Evolutionary conservation across 2,329 filamentous ascomycete genomes (phyloP).

Genomic region (Beauveria sp.): DNA sequence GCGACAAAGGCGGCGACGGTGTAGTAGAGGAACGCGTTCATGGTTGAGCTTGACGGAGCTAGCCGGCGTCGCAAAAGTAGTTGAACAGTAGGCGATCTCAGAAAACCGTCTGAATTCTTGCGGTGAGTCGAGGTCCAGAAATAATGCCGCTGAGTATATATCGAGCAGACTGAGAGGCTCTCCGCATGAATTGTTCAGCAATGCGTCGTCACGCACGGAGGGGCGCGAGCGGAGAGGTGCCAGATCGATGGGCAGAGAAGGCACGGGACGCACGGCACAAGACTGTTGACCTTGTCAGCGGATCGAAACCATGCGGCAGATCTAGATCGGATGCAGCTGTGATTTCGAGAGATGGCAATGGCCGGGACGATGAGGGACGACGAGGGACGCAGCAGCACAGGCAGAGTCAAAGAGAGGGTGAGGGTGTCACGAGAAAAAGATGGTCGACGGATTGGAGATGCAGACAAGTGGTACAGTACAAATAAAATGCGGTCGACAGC

Average conservation of each 20-base stretch:
- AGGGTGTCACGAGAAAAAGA: slow-evolving; percentile 10
- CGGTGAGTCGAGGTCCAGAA: neutral
- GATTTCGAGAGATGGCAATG: neutral
- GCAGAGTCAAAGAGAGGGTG: neutral
- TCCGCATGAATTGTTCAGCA: neutral
- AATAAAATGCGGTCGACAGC: slow-evolving; percentile 4
- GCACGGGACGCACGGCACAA: neutral
- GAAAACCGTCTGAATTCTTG: neutral
- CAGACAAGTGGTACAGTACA: neutral
- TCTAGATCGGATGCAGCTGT: neutral
- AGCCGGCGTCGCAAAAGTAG: neutral
- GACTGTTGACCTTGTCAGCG: neutral
- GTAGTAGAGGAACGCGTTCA: slow-evolving; percentile 32
- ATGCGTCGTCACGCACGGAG: neutral
- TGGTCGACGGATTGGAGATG: neutral
- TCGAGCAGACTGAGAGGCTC: neutral
- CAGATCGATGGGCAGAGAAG: neutral
- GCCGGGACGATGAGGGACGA: neutral
- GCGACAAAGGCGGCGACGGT: slow-evolving; percentile 40
- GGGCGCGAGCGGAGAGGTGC: neutral
- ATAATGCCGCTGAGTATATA: too few species aligned
- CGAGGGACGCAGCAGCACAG: neutral
- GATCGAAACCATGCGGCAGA: neutral
- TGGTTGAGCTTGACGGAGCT: slow-evolving; percentile 8
- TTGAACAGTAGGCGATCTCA: neutral